Evolutionary conservation across 106 monocot genomes (phyloP).

Genomic region (Triglochin maritima): DNA sequence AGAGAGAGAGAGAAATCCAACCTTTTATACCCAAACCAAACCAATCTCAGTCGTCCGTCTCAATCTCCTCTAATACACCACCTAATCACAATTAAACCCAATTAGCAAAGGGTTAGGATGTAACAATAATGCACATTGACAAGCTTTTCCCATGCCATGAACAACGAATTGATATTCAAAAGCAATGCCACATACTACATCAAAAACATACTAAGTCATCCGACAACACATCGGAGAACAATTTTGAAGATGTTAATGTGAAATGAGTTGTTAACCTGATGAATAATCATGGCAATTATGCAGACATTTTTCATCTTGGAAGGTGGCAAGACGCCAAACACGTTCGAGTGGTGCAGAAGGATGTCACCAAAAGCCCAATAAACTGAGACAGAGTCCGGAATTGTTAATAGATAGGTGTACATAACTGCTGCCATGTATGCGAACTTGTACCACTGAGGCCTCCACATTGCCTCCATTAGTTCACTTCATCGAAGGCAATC

Average conservation of each 20-base stretch:
- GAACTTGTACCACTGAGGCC: conserved; percentile 12
- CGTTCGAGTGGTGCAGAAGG: conserved; percentile 8
- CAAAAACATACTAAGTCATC: no score
- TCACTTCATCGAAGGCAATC: no score
- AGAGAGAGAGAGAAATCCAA: no score
- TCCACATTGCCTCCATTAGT: conserved; percentile 16
- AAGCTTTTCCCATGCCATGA: conserved; percentile 18
- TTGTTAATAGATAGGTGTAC: conserved; percentile 13
- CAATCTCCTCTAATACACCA: no score
- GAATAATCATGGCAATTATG: conserved; percentile 9
- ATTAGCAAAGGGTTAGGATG: no score
- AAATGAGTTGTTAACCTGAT: no score
- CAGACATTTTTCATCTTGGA: conserved; percentile 5
- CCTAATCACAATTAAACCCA: no score
- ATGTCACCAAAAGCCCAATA: conserved; percentile 15
- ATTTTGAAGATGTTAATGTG: no score
- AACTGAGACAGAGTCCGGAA: conserved; percentile 11
- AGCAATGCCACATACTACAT: conserved; percentile 10
- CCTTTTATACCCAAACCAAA: no score
- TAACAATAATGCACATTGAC: conserved; percentile 8
- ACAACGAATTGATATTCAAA: conserved; percentile 7
- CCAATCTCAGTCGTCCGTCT: no score
- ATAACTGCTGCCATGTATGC: conserved; percentile 4
- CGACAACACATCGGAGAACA: no score
- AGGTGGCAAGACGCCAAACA: conserved; percentile 4